Percentiles rank a stretch among this genome's conserved stretches.
Evolutionary conservation across 306 rosid genomes (phyloP).

Genomic region (Malus sieversii): DNA sequence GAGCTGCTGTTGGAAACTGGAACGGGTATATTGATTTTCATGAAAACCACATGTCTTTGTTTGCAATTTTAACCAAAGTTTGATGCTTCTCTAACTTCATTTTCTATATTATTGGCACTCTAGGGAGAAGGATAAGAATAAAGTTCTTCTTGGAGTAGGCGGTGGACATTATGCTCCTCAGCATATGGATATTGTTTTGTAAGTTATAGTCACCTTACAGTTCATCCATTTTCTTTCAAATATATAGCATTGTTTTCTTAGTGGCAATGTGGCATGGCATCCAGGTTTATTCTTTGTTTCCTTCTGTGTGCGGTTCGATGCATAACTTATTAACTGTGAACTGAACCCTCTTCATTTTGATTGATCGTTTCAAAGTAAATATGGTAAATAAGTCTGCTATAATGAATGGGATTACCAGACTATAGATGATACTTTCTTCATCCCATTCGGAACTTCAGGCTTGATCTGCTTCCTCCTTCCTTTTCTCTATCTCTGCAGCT

Average conservation of each 20-base stretch:
- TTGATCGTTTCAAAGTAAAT: slow-evolving; percentile 8
- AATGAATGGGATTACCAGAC: background rate
- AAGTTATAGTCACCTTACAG: slow-evolving; percentile 18
- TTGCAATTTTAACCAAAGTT: background rate
- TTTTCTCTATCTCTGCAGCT: background rate
- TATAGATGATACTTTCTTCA: background rate
- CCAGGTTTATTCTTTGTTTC: background rate
- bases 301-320: background rate
- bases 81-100: slow-evolving; percentile 5
- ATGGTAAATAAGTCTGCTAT: background rate
- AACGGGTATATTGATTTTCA: slow-evolving; percentile 33
- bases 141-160: slow-evolving; percentile 81
- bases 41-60: background rate
- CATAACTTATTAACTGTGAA: background rate
- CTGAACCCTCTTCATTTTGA: slow-evolving; percentile 1
- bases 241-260: background rate
- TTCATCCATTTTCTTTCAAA: background rate
- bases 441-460: background rate
- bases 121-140: slow-evolving; percentile 67
- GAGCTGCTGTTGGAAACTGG: slow-evolving; percentile 78
- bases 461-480: background rate
- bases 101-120: slow-evolving; percentile 10
- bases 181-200: slow-evolving; percentile 84
- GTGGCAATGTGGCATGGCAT: background rate
- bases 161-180: slow-evolving; percentile 97